phyloP scores from a whole-genome alignment of 2,329 filamentous ascomycete species.

The Paracoccidioides lutzii region DNA sequence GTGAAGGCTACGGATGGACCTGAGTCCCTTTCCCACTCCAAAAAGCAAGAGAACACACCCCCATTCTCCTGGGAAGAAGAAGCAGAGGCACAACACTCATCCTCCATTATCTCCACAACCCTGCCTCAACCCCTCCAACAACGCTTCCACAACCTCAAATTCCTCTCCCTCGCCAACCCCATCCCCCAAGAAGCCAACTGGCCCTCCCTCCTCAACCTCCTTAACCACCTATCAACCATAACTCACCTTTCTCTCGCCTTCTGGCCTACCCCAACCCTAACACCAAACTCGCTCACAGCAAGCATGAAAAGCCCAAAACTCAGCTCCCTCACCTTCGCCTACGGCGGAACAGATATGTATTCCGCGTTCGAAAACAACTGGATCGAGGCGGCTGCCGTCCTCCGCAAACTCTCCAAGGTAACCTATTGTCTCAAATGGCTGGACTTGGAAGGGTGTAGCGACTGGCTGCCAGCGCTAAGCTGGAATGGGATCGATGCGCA shows the following conservation, averaged over 20 bases:
- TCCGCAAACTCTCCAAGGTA: conserved; percentile 42
- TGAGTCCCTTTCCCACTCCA: background rate
- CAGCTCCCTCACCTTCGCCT: conserved; percentile 30
- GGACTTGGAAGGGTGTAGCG: conserved; percentile 46
- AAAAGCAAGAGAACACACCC: conserved; percentile 6
- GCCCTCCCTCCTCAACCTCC: conserved; percentile 41
- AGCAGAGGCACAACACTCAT: conserved; percentile 4
- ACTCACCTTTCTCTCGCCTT: conserved; percentile 51
- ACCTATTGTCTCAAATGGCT: conserved; percentile 50
- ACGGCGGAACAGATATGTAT: conserved; percentile 42
- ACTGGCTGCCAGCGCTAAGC: conserved; percentile 42
- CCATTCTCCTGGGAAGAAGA: conserved; percentile 32
- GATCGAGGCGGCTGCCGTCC: conserved; percentile 43
- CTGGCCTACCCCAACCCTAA: conserved; percentile 48
- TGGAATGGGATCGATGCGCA: conserved; percentile 26
- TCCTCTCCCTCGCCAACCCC: conserved; percentile 45
- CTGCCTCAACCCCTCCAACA: conserved; percentile 15
- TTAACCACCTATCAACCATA: conserved; percentile 41
- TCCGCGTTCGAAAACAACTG: conserved; percentile 42
- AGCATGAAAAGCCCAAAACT: conserved; percentile 30
- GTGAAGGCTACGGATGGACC: conserved; percentile 19
- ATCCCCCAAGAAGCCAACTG: conserved; percentile 36
- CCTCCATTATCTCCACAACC: background rate
- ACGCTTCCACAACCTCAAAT: conserved; percentile 42
- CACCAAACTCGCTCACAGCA: conserved; percentile 38